Conservation (phyloP, 2,329 filamentous ascomycete species). For the Sporothrix pseudoabietina region DNA sequence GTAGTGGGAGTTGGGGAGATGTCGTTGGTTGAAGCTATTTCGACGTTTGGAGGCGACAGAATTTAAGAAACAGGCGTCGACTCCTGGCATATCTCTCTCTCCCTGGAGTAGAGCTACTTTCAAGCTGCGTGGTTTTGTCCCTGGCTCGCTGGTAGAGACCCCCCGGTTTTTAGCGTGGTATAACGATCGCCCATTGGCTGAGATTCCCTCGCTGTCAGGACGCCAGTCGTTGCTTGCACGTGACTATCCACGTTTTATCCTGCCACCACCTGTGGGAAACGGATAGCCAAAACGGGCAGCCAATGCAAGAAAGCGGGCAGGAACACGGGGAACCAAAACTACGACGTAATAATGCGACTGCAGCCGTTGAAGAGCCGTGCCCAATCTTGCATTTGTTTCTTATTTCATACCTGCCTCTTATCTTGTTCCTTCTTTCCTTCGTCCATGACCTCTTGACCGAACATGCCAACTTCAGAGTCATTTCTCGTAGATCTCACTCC, state of each 20-base stretch:
- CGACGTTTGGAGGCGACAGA: conserved; percentile 24
- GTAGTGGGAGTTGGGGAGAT: not conserved
- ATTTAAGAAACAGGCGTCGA: not conserved
- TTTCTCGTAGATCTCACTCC: not conserved
- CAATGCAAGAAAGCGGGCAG: conserved; percentile 6
- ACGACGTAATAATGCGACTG: conserved; percentile 25
- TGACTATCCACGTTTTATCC: not conserved
- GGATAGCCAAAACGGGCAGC: not conserved
- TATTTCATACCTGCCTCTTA: not conserved
- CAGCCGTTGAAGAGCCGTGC: conserved; percentile 1
- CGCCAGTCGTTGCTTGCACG: not conserved
- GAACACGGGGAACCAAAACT: conserved; percentile 8
- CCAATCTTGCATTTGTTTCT: not conserved
- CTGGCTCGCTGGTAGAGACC: not conserved
- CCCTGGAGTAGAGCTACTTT: not conserved
- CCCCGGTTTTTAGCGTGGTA: not conserved
- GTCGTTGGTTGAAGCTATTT: conserved; percentile 26
- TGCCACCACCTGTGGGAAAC: not conserved
- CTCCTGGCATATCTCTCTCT: conserved; percentile 21
- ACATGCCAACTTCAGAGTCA: not conserved
- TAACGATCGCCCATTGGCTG: not conserved
- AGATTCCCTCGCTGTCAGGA: not conserved
- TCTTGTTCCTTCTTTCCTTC: not conserved
- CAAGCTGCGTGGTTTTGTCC: conserved; percentile 31
- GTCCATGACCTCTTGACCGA: not conserved